Evolutionary conservation across 228 moss, liverwort and hornwort species (phyloP).

Genomic region (Sphagnum magellanicum): DNA sequence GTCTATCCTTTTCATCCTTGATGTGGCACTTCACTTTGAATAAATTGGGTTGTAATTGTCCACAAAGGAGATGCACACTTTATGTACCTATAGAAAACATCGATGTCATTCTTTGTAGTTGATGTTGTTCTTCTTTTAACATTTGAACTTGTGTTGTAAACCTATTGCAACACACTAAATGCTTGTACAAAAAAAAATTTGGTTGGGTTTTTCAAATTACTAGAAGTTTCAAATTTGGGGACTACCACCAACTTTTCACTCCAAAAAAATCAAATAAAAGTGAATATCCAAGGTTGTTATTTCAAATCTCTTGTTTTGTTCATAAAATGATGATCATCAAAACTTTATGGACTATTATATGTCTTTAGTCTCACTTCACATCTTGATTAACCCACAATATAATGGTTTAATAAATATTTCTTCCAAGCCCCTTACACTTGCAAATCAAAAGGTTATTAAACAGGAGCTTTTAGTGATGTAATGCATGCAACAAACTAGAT

Average conservation of each 20-base stretch:
- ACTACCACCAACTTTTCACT: conserved; percentile 80
- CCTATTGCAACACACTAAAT: too few relatives aligned
- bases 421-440: too few relatives aligned
- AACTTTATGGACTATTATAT: not conserved
- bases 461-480: not conserved
- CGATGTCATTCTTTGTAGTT: not conserved
- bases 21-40: not conserved
- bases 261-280: conserved; percentile 65
- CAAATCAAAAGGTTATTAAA: not conserved
- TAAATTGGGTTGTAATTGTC: not conserved
- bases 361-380: too few relatives aligned
- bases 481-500: not conserved
- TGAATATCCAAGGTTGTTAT: conserved; percentile 8
- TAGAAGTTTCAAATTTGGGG: conserved; percentile 70
- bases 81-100: not conserved
- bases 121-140: not conserved
- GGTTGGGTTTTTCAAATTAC: conserved; percentile 31
- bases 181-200: not conserved
- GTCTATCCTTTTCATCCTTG: not conserved
- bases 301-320: not conserved
- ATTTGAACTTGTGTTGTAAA: not conserved
- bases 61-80: not conserved
- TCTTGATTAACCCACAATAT: not conserved
- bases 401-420: not conserved
- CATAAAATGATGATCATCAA: not conserved